phyloP scores from a whole-genome alignment of 768 basidiomycete species.

The Phylloporus arenicola region DNA sequence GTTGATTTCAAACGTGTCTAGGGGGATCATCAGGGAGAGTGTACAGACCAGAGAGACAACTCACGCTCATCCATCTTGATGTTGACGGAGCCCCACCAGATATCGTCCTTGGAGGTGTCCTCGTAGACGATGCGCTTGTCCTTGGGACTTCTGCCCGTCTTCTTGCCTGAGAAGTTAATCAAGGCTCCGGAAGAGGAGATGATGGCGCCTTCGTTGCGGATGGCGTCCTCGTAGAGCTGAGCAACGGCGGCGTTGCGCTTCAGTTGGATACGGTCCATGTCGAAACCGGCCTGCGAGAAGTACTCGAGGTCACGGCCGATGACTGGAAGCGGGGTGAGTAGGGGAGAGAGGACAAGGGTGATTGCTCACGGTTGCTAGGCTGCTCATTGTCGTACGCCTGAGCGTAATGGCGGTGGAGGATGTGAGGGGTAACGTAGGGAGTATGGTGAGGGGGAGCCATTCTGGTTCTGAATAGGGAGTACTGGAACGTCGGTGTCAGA shows the following conservation, averaged over 20 bases:
- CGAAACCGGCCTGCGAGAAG: slow-evolving; percentile 98
- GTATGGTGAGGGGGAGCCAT: slow-evolving; percentile 72
- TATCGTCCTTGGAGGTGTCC: slow-evolving; percentile 91
- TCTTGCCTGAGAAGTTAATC: slow-evolving; percentile 99
- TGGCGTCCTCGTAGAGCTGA: slow-evolving; percentile 93
- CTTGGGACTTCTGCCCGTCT: slow-evolving; percentile 95
- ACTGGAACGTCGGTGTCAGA: neutral
- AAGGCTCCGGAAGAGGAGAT: slow-evolving; percentile 93
- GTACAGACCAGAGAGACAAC: slow-evolving; percentile 23
- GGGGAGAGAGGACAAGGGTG: neutral
- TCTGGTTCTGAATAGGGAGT: slow-evolving; percentile 27
- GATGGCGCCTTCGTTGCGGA: slow-evolving; percentile 97
- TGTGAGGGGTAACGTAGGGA: slow-evolving; percentile 84
- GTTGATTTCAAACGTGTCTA: slow-evolving; percentile 98
- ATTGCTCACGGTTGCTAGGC: slow-evolving; percentile 49
- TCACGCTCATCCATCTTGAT: slow-evolving; percentile 96
- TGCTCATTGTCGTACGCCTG: slow-evolving; percentile 65
- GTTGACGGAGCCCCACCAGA: slow-evolving; percentile 99
- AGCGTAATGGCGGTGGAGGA: slow-evolving; percentile 83
- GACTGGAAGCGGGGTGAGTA: slow-evolving; percentile 43
- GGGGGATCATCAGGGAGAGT: slow-evolving; percentile 3
- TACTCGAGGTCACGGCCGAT: slow-evolving; percentile 91
- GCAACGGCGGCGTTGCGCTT: slow-evolving; percentile 91
- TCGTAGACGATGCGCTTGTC: slow-evolving; percentile 99
- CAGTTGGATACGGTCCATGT: slow-evolving; percentile 95